Evolutionary conservation across 148 eudicot genomes (phyloP).

Genomic region (Amaranthus palmeri): DNA sequence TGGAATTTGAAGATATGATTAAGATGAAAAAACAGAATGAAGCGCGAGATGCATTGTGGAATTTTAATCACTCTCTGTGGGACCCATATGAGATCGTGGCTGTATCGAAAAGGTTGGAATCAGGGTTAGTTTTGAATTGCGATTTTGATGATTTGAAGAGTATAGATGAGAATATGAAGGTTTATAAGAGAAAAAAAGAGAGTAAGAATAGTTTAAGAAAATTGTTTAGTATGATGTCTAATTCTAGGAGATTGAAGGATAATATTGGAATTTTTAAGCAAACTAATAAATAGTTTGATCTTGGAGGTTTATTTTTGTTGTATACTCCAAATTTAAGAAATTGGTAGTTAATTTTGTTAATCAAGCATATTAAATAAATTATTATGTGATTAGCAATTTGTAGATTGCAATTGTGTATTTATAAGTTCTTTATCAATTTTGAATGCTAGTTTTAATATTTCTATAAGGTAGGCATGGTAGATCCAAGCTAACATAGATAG

Average conservation of each 20-base stretch:
- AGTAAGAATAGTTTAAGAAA: slow-evolving; percentile 63
- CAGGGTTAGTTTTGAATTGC: slow-evolving; percentile 43
- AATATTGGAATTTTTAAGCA: slow-evolving; percentile 19
- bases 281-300: background rate
- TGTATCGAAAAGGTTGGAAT: slow-evolving; percentile 60
- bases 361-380: background rate
- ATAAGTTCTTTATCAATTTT: no score
- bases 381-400: no score
- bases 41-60: slow-evolving; percentile 34
- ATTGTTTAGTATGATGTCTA: slow-evolving; percentile 47
- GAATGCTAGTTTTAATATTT: no score
- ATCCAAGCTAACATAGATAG: no score
- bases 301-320: background rate
- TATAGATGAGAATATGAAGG: slow-evolving; percentile 24
- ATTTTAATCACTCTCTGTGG: slow-evolving; percentile 67
- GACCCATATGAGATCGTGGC: slow-evolving; percentile 77
- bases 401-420: no score
- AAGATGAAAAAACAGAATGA: slow-evolving; percentile 6
- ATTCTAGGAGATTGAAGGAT: slow-evolving; percentile 51
- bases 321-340: background rate
- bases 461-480: no score
- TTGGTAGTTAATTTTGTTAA: no score
- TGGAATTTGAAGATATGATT: slow-evolving; percentile 58
- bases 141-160: slow-evolving; percentile 19
- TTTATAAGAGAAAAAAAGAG: slow-evolving; percentile 38